Conservation (phyloP, 805 yeast genomes). For the Alloascoidea hylecoeti region DNA sequence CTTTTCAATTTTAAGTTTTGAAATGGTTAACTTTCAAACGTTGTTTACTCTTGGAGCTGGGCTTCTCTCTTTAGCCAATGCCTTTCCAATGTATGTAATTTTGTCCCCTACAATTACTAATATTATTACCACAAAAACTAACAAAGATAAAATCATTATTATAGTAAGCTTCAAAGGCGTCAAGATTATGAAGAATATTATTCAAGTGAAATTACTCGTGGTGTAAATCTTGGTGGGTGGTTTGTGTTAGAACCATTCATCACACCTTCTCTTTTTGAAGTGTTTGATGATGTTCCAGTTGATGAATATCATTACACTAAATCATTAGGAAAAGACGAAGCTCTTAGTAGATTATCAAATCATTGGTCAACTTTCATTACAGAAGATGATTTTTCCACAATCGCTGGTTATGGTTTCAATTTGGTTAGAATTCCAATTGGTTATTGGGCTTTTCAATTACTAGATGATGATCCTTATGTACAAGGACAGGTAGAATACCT, state of each 20-base stretch:
- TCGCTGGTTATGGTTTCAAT: slow-evolving; percentile 47
- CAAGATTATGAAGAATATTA: too few species aligned
- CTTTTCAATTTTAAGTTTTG: too few species aligned
- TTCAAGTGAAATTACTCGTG: slow-evolving; percentile 19
- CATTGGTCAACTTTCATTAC: slow-evolving; percentile 63
- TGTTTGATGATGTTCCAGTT: slow-evolving; percentile 42
- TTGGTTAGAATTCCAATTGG: slow-evolving; percentile 64
- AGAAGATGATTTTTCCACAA: slow-evolving; percentile 43
- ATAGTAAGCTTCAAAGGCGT: too few species aligned
- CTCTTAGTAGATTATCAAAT: slow-evolving; percentile 27
- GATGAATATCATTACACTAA: slow-evolving; percentile 70
- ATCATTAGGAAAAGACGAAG: slow-evolving; percentile 37
- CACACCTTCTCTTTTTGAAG: slow-evolving; percentile 62
- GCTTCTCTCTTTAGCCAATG: too few species aligned
- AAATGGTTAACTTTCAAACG: too few species aligned
- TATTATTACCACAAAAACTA: too few species aligned
- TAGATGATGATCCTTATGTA: slow-evolving; percentile 61
- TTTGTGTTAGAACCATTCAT: slow-evolving; percentile 77
- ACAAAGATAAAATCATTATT: too few species aligned
- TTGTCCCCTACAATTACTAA: too few species aligned
- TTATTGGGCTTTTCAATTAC: slow-evolving; percentile 60
- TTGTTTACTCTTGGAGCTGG: too few species aligned
- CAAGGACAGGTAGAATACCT: slow-evolving; percentile 51
- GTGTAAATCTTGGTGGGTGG: slow-evolving; percentile 88
- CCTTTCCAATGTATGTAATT: too few species aligned